A percentile compares a stretch with the other conserved stretches of the same genome.
These are phyloP conservation scores for Suillus plorans DNA, from an alignment of 768 basidiomycete genomes.

Conservation along the genomic window DNA sequence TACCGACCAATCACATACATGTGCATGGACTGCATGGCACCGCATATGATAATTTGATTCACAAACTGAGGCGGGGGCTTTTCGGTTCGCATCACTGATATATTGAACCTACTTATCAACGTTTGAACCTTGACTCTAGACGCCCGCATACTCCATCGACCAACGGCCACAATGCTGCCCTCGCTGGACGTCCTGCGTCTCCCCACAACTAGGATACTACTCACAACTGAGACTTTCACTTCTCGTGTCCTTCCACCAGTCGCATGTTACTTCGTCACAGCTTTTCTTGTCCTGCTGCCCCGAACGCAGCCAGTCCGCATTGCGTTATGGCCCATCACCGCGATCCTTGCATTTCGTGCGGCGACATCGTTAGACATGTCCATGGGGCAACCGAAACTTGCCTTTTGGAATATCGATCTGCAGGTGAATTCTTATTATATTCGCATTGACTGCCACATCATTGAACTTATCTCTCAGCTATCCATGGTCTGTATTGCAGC, in stretches of 20 bases:
- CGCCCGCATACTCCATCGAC: too few species aligned
- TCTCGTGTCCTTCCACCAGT: conserved; percentile 41
- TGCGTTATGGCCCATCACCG: conserved; percentile 44
- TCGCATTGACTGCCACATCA: neutral
- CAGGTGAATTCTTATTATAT: conserved; percentile 8
- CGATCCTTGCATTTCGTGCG: conserved; percentile 42
- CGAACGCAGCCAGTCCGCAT: conserved; percentile 44
- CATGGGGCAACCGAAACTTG: neutral
- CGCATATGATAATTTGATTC: too few species aligned
- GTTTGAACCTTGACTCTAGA: neutral
- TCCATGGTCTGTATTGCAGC: conserved; percentile 9
- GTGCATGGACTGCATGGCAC: too few species aligned
- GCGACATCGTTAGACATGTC: conserved; percentile 17
- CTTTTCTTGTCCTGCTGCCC: conserved; percentile 48
- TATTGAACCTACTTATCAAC: neutral
- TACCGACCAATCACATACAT: too few species aligned
- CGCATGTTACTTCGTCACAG: conserved; percentile 47
- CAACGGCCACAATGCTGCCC: neutral
- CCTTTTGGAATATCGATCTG: conserved; percentile 11
- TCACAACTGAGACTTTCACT: conserved; percentile 33
- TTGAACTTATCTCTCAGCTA: conserved; percentile 9
- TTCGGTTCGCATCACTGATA: too few species aligned
- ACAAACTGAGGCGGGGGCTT: too few species aligned
- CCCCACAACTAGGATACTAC: conserved; percentile 16
- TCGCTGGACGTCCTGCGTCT: conserved; percentile 8